Evolutionary conservation across 139 green algal species (phyloP).

Genomic region (Prasinococcaceae sp.): DNA sequence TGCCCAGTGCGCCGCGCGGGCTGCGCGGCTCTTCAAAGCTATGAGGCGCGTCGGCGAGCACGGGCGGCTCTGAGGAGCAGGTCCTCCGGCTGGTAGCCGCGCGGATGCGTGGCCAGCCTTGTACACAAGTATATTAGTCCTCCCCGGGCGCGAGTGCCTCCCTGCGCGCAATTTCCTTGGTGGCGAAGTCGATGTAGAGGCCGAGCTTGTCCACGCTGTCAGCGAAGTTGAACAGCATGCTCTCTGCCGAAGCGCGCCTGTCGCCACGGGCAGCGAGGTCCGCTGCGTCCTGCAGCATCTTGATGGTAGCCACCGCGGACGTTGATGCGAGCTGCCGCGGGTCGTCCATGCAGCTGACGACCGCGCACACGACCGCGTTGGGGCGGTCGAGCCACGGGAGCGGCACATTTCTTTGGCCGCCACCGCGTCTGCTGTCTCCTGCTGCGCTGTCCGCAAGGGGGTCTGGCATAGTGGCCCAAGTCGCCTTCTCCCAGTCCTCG

Average conservation of each 20-base stretch:
- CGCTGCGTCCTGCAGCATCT: neutral
- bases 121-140: too few relatives aligned
- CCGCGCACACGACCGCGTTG: neutral
- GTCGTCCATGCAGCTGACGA: constrained; percentile 1
- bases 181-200: neutral
- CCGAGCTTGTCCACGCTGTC: constrained; percentile 5
- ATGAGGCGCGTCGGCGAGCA: too few relatives aligned
- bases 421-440: too few relatives aligned
- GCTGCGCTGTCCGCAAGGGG: neutral
- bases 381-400: neutral
- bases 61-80: too few relatives aligned
- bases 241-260: neutral
- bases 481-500: neutral
- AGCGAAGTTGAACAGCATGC: neutral
- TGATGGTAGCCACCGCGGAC: neutral
- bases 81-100: too few relatives aligned
- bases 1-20: too few relatives aligned
- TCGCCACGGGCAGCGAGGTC: constrained; percentile 1
- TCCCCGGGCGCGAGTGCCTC: too few relatives aligned
- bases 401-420: neutral
- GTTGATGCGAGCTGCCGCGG: neutral
- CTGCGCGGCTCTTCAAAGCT: too few relatives aligned
- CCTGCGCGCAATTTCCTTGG: neutral
- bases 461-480: neutral
- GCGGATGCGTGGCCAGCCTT: too few relatives aligned